Evolutionary conservation across 345 rosid genomes (phyloP).

Genomic region (Salix suchowensis): DNA sequence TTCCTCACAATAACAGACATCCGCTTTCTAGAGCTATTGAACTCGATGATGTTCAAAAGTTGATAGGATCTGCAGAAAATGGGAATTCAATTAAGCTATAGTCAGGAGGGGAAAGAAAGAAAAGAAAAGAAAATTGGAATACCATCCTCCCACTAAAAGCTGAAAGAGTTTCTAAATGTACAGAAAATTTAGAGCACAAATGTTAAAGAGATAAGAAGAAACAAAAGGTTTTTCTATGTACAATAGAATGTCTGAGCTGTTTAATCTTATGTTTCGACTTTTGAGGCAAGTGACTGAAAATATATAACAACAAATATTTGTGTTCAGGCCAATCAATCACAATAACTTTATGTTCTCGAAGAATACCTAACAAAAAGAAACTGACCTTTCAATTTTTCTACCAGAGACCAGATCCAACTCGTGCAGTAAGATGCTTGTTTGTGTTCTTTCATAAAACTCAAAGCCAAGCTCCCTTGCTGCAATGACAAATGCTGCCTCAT

Average conservation of each 20-base stretch:
- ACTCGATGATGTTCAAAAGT: conserved; percentile 69
- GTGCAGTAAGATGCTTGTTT: conserved; percentile 55
- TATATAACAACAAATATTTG: neutral
- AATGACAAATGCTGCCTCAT: conserved; percentile 91
- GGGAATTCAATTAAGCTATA: neutral
- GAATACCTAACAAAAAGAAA: conserved; percentile 5
- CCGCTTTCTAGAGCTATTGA: conserved; percentile 71
- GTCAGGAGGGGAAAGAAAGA: neutral
- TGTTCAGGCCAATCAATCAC: neutral
- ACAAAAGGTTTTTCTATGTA: neutral
- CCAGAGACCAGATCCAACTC: conserved; percentile 64
- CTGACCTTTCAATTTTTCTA: conserved; percentile 52
- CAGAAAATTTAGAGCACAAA: neutral
- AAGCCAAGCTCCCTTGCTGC: conserved; percentile 94
- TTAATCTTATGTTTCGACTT: neutral
- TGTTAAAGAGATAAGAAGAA: neutral
- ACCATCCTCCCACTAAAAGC: neutral
- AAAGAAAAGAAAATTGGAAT: neutral
- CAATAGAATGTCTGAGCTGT: neutral
- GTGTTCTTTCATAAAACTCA: conserved; percentile 76
- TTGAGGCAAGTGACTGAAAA: neutral
- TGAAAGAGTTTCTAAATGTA: neutral
- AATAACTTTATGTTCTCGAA: neutral
- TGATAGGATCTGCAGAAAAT: conserved; percentile 56
- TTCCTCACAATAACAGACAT: conserved; percentile 84